Conservation (phyloP, 257 asterid species). For the Penstemon davidsonii region DNA sequence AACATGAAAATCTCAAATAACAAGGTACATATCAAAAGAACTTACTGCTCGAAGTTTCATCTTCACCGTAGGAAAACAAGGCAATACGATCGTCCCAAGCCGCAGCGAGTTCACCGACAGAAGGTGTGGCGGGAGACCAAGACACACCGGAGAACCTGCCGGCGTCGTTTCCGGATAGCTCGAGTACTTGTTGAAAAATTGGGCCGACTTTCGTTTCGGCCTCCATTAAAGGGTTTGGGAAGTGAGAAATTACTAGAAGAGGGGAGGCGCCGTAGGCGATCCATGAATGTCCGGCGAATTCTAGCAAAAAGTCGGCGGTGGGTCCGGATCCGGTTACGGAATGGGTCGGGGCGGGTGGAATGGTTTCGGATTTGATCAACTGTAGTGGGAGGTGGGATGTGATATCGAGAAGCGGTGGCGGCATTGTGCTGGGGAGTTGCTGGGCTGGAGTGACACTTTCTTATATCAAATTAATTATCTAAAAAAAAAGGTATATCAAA, state of each 20-base stretch:
- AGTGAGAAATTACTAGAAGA: constrained; percentile 79
- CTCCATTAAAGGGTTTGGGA: constrained; percentile 69
- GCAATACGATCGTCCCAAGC: constrained; percentile 57
- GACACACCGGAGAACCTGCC: constrained; percentile 61
- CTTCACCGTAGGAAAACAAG: constrained; percentile 49
- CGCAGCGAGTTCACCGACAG: constrained; percentile 77
- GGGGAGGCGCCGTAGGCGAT: constrained; percentile 88
- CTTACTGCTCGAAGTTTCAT: constrained; percentile 57
- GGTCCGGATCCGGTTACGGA: constrained; percentile 47
- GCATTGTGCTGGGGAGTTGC: neutral
- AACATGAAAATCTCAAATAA: neutral
- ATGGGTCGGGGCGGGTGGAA: constrained; percentile 77
- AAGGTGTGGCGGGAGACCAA: constrained; percentile 85
- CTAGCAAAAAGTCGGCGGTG: constrained; percentile 66
- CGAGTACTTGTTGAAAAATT: constrained; percentile 71
- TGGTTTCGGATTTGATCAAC: constrained; percentile 57
- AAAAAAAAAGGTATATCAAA: no score
- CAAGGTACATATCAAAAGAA: neutral
- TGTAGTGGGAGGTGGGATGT: constrained; percentile 63
- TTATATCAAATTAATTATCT: neutral
- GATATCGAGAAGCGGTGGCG: constrained; percentile 33
- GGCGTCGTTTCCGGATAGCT: constrained; percentile 52
- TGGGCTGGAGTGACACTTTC: no score
- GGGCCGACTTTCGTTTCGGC: constrained; percentile 69
- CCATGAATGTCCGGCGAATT: constrained; percentile 86